Conservation (phyloP, 2,329 filamentous ascomycete genomes). For the Penicillium sp. region DNA sequence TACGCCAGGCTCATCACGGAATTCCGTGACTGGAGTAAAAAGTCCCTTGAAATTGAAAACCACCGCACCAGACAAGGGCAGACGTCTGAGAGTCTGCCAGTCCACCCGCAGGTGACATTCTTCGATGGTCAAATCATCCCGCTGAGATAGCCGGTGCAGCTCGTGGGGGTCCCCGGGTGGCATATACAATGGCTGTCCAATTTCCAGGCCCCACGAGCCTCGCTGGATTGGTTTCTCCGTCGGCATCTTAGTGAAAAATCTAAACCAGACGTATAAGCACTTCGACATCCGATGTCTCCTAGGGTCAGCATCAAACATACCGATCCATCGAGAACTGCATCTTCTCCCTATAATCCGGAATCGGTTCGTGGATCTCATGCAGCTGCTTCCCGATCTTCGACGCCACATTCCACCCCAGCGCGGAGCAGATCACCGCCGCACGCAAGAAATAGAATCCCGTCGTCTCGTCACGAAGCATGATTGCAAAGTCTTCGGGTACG, state of each 20-base stretch:
- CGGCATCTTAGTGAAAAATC: conserved; percentile 73
- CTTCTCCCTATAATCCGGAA: conserved; percentile 79
- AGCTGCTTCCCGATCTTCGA: conserved; percentile 65
- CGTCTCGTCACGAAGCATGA: conserved; percentile 62
- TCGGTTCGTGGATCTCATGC: conserved; percentile 60
- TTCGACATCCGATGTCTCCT: background rate
- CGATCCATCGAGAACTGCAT: conserved; percentile 82
- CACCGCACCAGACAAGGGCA: conserved; percentile 65
- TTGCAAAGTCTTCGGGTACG: conserved; percentile 73
- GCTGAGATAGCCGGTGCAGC: conserved; percentile 50
- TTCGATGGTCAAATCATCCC: conserved; percentile 47
- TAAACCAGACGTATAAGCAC: conserved; percentile 23
- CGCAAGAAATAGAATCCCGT: conserved; percentile 67
- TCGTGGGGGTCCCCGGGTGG: conserved; percentile 60
- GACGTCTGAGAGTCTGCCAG: conserved; percentile 74
- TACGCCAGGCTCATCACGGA: conserved; percentile 63
- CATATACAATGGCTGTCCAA: conserved; percentile 66
- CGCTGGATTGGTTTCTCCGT: conserved; percentile 68
- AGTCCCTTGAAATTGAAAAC: conserved; percentile 85
- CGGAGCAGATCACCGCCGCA: conserved; percentile 68
- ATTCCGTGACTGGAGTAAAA: conserved; percentile 64
- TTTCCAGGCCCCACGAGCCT: conserved; percentile 73
- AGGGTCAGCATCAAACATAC: conserved; percentile 35
- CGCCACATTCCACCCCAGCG: conserved; percentile 68
- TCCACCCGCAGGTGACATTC: conserved; percentile 67